A percentile compares a stretch with the other conserved stretches of the same genome.
phyloP scores from a whole-genome alignment of 768 basidiomycete genomes.

The Leccinum subgranulosum region DNA sequence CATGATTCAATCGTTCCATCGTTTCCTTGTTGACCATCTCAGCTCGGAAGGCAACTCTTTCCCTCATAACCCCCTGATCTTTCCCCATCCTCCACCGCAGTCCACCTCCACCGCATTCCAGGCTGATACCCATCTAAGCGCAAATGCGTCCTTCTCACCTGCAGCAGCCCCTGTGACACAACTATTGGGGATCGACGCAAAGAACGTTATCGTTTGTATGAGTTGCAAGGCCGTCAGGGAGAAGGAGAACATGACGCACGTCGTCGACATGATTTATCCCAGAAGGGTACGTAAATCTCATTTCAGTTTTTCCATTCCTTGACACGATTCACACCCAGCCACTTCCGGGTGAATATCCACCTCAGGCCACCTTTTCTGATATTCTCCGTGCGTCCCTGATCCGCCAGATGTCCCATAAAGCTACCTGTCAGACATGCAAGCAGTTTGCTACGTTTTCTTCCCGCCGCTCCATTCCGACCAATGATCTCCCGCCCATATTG shows the following conservation, averaged over 20 bases:
- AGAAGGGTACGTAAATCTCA: conserved; percentile 54
- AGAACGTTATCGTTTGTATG: conserved; percentile 70
- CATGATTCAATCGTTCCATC: conserved; percentile 93
- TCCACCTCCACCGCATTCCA: conserved; percentile 10
- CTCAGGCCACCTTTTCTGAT: conserved; percentile 53
- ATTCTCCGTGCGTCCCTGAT: conserved; percentile 74
- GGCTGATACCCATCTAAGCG: conserved; percentile 16
- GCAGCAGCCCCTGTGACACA: conserved; percentile 79
- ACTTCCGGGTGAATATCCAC: conserved; percentile 35
- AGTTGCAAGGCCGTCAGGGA: conserved; percentile 68
- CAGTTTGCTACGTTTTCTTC: conserved; percentile 71
- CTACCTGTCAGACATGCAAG: conserved; percentile 82
- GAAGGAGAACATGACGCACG: conserved; percentile 78
- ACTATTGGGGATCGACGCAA: conserved; percentile 75
- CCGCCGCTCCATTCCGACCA: conserved; percentile 58
- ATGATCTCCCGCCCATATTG: conserved; percentile 77
- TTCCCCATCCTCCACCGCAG: conserved; percentile 21
- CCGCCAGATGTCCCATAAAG: conserved; percentile 82
- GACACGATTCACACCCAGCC: conserved; percentile 21
- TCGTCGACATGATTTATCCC: conserved; percentile 85
- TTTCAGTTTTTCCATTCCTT: not conserved
- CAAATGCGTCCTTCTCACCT: conserved; percentile 24
- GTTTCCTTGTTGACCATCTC: conserved; percentile 87
- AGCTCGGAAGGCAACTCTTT: conserved; percentile 67
- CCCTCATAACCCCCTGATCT: conserved; percentile 58